Percentiles rank a stretch among this genome's conserved stretches.
Conservation (phyloP, 257 asterid genomes). For the Solanum chmielewskii region DNA sequence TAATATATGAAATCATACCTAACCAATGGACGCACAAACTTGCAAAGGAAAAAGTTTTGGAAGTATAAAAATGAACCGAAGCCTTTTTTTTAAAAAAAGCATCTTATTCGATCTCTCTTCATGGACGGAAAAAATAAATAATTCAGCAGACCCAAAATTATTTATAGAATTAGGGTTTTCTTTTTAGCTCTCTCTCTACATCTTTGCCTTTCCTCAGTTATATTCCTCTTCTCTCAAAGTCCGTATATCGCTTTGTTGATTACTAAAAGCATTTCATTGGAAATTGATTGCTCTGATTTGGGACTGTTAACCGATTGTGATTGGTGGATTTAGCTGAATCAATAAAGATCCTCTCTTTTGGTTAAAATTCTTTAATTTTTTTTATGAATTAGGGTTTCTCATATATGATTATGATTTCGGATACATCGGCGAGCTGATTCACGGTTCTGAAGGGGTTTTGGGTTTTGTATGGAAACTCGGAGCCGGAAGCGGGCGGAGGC, state of each 20-base stretch:
- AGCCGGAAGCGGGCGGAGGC: slow-evolving; percentile 99
- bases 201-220: background rate
- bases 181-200: background rate
- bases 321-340: slow-evolving; percentile 5
- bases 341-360: slow-evolving; percentile 19
- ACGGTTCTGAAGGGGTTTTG: slow-evolving; percentile 33
- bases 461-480: slow-evolving; percentile 99
- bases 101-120: background rate
- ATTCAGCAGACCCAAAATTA: background rate
- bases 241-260: background rate
- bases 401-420: slow-evolving; percentile 31
- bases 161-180: slow-evolving; percentile 25
- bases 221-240: background rate
- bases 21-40: no score
- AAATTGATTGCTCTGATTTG: background rate
- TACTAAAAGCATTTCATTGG: background rate
- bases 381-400: slow-evolving; percentile 31
- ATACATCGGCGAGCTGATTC: slow-evolving; percentile 77
- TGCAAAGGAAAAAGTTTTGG: background rate
- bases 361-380: slow-evolving; percentile 3
- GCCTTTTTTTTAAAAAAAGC: background rate
- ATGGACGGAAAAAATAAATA: background rate
- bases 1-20: no score
- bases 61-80: background rate
- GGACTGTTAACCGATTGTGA: slow-evolving; percentile 2